A percentile compares a stretch with the other conserved stretches of the same genome.
These are phyloP conservation scores for Colletotrichum zoysiae DNA, from an alignment of 2,329 filamentous ascomycete species.

Conservation along the genomic window DNA sequence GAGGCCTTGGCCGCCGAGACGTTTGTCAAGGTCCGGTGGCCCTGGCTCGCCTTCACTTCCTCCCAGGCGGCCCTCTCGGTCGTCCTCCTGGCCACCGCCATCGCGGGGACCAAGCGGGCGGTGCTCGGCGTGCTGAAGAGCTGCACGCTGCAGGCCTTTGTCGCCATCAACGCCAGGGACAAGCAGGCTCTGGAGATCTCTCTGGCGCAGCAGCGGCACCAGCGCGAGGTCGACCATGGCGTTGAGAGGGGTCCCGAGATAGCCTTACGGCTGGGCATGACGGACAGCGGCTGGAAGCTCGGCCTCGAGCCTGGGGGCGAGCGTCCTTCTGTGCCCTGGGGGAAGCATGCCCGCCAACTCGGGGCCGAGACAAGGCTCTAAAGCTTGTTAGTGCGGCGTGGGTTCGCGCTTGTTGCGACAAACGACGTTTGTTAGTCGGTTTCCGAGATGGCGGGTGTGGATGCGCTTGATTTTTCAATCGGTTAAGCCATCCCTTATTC, in stretches of 20 bases:
- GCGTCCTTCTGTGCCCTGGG: neutral
- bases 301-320: neutral
- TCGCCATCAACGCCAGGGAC: conserved; percentile 7
- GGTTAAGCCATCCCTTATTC: neutral
- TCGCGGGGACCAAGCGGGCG: conserved; percentile 27
- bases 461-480: neutral
- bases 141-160: conserved; percentile 4
- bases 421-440: neutral
- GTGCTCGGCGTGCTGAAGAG: conserved; percentile 43
- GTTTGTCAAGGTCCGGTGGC: conserved; percentile 40
- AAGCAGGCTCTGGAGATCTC: neutral
- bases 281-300: conserved; percentile 10
- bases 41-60: conserved; percentile 42
- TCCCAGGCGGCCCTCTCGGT: conserved; percentile 40
- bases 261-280: conserved; percentile 5
- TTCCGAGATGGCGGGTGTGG: neutral
- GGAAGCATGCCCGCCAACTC: too few species aligned
- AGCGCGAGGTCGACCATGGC: conserved; percentile 2
- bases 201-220: neutral
- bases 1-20: conserved; percentile 24
- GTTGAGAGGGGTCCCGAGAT: neutral
- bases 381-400: too few species aligned
- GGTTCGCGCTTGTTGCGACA: neutral
- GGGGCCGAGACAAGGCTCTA: too few species aligned
- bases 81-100: conserved; percentile 31